phyloP scores from a whole-genome alignment of 1,284 basidiomycete genomes.

The Limonomyces culmigenus region DNA sequence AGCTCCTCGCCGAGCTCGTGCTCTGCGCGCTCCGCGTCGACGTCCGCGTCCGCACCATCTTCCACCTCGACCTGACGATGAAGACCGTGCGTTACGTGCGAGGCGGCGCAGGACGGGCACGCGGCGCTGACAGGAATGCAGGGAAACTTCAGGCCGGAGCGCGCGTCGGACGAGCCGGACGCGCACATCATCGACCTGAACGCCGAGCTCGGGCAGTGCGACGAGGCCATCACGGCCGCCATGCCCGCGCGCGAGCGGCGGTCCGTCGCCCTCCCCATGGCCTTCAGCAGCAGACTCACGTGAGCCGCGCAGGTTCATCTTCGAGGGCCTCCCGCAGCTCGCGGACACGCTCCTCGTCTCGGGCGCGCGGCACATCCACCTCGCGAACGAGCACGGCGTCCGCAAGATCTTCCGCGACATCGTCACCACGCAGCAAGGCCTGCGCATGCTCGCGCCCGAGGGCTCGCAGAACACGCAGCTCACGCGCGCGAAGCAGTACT shows the following conservation, averaged over 20 bases:
- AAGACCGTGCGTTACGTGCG: conserved; percentile 47
- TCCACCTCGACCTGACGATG: conserved; percentile 70
- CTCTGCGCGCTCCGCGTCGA: conserved; percentile 84
- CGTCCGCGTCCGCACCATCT: conserved; percentile 71
- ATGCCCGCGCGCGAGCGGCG: conserved; percentile 47
- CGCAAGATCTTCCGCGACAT: conserved; percentile 87
- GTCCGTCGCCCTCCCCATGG: conserved; percentile 26
- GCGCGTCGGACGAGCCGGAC: conserved; percentile 82
- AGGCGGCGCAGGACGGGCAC: no score
- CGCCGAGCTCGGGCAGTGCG: conserved; percentile 59
- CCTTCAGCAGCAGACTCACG: no score
- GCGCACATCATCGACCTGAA: conserved; percentile 83
- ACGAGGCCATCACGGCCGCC: conserved; percentile 50
- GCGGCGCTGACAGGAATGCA: conserved; percentile 18
- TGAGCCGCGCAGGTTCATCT: conserved; percentile 59
- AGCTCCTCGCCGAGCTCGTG: conserved; percentile 75
- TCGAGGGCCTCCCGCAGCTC: conserved; percentile 74
- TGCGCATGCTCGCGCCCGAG: conserved; percentile 56
- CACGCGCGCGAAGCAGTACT: conserved; percentile 65
- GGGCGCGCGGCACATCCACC: conserved; percentile 55
- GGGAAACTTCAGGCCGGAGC: conserved; percentile 72
- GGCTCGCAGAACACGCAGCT: conserved; percentile 52
- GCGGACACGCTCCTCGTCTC: conserved; percentile 75
- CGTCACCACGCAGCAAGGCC: conserved; percentile 81
- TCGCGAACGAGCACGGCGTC: conserved; percentile 66